These are phyloP conservation scores for Dactylella cylindrospora DNA, from an alignment of 2,329 filamentous ascomycete genomes.

Conservation along the genomic window DNA sequence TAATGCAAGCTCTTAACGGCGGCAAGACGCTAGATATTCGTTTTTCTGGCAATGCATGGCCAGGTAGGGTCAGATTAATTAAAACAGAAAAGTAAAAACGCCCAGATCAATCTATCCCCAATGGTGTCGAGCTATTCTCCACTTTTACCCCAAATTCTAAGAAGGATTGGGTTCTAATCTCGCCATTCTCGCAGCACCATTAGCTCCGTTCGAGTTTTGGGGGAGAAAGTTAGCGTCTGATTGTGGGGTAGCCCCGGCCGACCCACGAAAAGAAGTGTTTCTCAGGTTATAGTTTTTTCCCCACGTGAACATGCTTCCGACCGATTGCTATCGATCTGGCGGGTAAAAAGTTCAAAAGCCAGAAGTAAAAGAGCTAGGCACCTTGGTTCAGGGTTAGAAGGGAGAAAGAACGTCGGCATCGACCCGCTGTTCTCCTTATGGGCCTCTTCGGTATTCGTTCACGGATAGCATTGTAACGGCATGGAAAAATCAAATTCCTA, in stretches of 20 bases:
- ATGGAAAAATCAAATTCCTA: too few species aligned
- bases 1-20: slow-evolving; percentile 19
- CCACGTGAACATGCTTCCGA: slow-evolving; percentile 19
- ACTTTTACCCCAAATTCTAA: slow-evolving; percentile 3
- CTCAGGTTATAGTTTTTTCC: too few species aligned
- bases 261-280: slow-evolving; percentile 11
- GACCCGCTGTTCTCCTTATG: too few species aligned
- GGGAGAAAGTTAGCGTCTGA: too few species aligned
- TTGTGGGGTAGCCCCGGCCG: slow-evolving; percentile 30
- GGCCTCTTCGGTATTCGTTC: too few species aligned
- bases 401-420: not conserved
- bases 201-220: too few species aligned
- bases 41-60: too few species aligned
- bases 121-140: slow-evolving; percentile 9
- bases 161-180: not conserved
- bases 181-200: not conserved
- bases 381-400: not conserved
- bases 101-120: slow-evolving; percentile 7
- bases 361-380: not conserved
- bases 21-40: too few species aligned
- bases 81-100: slow-evolving; percentile 3
- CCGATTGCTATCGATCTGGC: slow-evolving; percentile 27
- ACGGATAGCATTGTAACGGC: too few species aligned
- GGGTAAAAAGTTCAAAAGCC: not conserved
- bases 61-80: too few species aligned